These are phyloP conservation scores for Corchorus olitorius DNA, from an alignment of 345 rosid genomes.

Conservation along the genomic window DNA sequence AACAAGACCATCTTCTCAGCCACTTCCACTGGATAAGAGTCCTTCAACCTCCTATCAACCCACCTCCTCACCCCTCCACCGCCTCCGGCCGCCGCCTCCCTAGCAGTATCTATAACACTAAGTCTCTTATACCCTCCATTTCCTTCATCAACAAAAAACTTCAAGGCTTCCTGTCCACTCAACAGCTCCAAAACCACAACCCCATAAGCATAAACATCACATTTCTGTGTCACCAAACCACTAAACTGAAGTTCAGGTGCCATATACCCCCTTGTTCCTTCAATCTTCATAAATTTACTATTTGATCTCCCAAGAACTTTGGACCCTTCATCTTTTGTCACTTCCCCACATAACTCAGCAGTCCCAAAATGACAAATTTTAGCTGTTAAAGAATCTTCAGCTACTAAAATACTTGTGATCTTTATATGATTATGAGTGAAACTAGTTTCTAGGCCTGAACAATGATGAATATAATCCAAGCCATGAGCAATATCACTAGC, in stretches of 20 bases:
- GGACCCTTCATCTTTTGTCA: constrained; percentile 1
- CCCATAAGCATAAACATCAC: constrained; percentile 24
- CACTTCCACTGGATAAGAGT: constrained; percentile 67
- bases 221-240: constrained; percentile 33
- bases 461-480: constrained; percentile 53
- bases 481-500: constrained; percentile 47
- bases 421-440: constrained; percentile 52
- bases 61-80: constrained; percentile 47
- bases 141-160: constrained; percentile 35
- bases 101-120: constrained; percentile 48
- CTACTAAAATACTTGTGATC: constrained; percentile 46
- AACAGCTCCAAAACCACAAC: constrained; percentile 26
- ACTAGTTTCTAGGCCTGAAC: constrained; percentile 35
- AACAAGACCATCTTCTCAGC: constrained; percentile 52
- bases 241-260: constrained; percentile 44
- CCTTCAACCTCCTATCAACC: constrained; percentile 59
- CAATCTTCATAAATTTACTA: constrained; percentile 32
- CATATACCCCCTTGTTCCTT: constrained; percentile 60
- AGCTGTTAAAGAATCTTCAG: constrained; percentile 37
- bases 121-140: constrained; percentile 35
- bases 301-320: neutral
- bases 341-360: constrained; percentile 52
- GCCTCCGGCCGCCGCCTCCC: constrained; percentile 35
- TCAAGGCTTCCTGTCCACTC: constrained; percentile 24
- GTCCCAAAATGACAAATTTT: constrained; percentile 57